A percentile compares a stretch with the other conserved stretches of the same genome.
phyloP scores from a whole-genome alignment of 1,284 basidiomycete species.

The Heimioporus punctisporus region DNA sequence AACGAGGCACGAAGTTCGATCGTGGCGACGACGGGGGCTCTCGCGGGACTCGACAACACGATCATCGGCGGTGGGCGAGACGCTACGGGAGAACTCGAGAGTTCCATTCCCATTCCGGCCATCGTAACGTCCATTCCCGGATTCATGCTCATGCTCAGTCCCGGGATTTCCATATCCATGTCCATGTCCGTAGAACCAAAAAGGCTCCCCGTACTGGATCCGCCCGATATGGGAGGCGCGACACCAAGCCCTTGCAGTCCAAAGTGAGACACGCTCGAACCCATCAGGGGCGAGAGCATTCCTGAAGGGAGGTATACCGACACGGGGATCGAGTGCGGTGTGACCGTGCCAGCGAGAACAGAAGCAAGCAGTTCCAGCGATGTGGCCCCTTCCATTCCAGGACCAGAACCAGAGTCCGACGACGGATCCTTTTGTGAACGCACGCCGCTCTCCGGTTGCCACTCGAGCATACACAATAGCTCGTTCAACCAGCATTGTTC shows the following conservation, averaged over 20 bases:
- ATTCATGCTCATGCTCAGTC: conserved; percentile 37
- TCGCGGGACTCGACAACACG: conserved; percentile 26
- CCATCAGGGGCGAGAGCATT: conserved; percentile 23
- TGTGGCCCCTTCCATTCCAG: conserved; percentile 41
- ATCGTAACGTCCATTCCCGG: conserved; percentile 30
- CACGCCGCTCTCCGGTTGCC: conserved; percentile 47
- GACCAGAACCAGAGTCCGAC: conserved; percentile 37
- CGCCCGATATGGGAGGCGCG: conserved; percentile 25
- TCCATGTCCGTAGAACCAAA: conserved; percentile 36
- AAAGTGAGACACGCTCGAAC: conserved; percentile 25
- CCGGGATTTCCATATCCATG: conserved; percentile 37
- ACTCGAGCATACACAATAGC: conserved; percentile 54
- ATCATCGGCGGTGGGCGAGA: conserved; percentile 29
- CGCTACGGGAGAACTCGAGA: conserved; percentile 25
- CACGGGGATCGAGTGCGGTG: conserved; percentile 33
- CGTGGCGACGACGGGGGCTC: conserved; percentile 14
- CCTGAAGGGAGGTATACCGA: conserved; percentile 33
- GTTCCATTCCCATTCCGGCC: conserved; percentile 25
- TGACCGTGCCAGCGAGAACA: conserved; percentile 32
- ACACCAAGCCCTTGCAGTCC: conserved; percentile 28
- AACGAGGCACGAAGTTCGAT: conserved; percentile 33
- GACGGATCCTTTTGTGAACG: conserved; percentile 14
- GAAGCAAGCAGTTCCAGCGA: conserved; percentile 28
- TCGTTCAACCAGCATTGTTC: conserved; percentile 84
- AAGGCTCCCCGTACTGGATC: conserved; percentile 27